Percentiles rank a stretch among this genome's conserved stretches.
These are phyloP conservation scores for Lycium barbarum DNA, from an alignment of 257 asterid genomes.

Conservation along the genomic window DNA sequence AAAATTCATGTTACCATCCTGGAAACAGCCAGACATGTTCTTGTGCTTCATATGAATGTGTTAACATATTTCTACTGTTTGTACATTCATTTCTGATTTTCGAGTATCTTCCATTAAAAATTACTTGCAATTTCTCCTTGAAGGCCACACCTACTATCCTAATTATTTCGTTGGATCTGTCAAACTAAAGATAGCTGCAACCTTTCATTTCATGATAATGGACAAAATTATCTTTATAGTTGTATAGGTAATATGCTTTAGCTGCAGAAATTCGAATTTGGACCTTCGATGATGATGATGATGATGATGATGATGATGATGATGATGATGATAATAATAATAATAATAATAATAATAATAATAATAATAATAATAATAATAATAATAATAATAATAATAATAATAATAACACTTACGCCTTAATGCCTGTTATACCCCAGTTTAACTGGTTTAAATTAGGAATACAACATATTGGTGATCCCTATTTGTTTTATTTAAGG, in stretches of 20 bases:
- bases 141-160: neutral
- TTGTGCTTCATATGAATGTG: conserved; percentile 29
- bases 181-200: neutral
- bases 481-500: too few species aligned
- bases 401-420: neutral
- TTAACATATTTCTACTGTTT: neutral
- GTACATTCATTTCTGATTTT: conserved; percentile 7
- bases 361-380: too few species aligned
- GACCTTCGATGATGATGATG: too few species aligned
- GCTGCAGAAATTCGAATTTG: neutral
- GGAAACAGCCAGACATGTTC: conserved; percentile 35
- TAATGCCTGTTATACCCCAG: too few species aligned
- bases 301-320: too few species aligned
- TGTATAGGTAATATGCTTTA: neutral
- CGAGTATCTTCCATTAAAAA: neutral
- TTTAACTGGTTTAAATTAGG: too few species aligned
- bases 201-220: neutral
- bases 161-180: neutral
- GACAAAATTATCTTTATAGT: neutral
- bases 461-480: too few species aligned
- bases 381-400: too few species aligned
- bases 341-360: too few species aligned
- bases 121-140: conserved; percentile 9
- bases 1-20: too few species aligned
- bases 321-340: too few species aligned